A percentile compares a stretch with the other conserved stretches of the same genome.
Evolutionary conservation across 2,329 filamentous ascomycete species (phyloP).

Genomic region (Epichloe scottii): DNA sequence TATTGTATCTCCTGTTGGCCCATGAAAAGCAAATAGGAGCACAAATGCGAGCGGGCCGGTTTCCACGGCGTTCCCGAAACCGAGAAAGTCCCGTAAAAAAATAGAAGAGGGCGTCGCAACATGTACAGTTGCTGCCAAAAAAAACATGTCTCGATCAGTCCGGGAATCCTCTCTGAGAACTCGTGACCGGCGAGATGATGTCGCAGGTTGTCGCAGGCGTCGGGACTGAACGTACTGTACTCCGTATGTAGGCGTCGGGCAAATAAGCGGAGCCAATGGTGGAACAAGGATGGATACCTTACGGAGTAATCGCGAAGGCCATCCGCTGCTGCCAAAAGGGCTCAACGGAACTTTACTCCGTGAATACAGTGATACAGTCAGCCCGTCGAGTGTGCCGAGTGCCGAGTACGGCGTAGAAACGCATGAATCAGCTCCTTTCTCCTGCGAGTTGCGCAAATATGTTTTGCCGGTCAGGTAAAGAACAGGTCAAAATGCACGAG

Average conservation of each 20-base stretch:
- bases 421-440: too few relatives aligned
- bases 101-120: too few relatives aligned
- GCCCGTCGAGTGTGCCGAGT: too few relatives aligned
- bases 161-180: neutral
- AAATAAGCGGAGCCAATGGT: neutral
- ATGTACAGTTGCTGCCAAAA: neutral
- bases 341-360: too few relatives aligned
- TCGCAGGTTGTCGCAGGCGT: neutral
- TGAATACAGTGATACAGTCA: too few relatives aligned
- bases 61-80: neutral
- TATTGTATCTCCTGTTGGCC: too few relatives aligned
- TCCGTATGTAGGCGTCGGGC: neutral
- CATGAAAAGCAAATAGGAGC: too few relatives aligned
- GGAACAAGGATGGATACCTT: conserved; percentile 1
- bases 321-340: neutral
- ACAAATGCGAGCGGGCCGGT: neutral
- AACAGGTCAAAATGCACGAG: neutral
- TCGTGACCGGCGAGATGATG: neutral
- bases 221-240: neutral
- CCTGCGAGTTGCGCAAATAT: neutral
- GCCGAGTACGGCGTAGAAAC: too few relatives aligned
- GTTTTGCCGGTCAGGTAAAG: neutral
- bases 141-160: neutral
- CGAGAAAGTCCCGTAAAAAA: neutral
- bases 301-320: neutral